phyloP scores from a whole-genome alignment of 1,139 yeast genomes.

The Candida sp. region DNA sequence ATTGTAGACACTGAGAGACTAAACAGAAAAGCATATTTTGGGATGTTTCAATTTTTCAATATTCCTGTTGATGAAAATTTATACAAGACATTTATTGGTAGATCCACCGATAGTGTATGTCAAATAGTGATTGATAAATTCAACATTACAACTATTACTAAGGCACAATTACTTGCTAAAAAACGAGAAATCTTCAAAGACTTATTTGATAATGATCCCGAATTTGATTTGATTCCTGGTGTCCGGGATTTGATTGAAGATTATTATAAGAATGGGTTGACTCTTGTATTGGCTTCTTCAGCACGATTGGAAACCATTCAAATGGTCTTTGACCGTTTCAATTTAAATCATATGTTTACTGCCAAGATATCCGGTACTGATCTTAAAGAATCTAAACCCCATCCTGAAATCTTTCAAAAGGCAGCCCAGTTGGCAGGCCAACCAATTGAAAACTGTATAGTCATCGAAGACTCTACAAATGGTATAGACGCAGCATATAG shows the following conservation, averaged over 20 bases:
- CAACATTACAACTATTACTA: not conserved
- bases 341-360: constrained; percentile 1
- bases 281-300: constrained; percentile 3
- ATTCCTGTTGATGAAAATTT: constrained; percentile 1
- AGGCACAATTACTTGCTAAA: not conserved
- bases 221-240: constrained; percentile 2
- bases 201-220: constrained; percentile 1
- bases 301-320: constrained; percentile 1
- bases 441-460: not conserved
- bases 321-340: constrained; percentile 1
- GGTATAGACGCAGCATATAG: constrained; percentile 1
- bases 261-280: constrained; percentile 5
- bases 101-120: constrained; percentile 2
- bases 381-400: constrained; percentile 1
- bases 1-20: constrained; percentile 2
- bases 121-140: constrained; percentile 1
- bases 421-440: not conserved
- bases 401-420: constrained; percentile 2
- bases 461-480: constrained; percentile 2
- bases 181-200: not conserved
- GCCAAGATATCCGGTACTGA: constrained; percentile 2
- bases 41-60: constrained; percentile 1
- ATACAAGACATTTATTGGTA: constrained; percentile 1
- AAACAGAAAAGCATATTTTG: constrained; percentile 1
- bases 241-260: constrained; percentile 2